Evolutionary conservation across 139 green algal genomes (phyloP).

Genomic region (Micromonas commoda): DNA sequence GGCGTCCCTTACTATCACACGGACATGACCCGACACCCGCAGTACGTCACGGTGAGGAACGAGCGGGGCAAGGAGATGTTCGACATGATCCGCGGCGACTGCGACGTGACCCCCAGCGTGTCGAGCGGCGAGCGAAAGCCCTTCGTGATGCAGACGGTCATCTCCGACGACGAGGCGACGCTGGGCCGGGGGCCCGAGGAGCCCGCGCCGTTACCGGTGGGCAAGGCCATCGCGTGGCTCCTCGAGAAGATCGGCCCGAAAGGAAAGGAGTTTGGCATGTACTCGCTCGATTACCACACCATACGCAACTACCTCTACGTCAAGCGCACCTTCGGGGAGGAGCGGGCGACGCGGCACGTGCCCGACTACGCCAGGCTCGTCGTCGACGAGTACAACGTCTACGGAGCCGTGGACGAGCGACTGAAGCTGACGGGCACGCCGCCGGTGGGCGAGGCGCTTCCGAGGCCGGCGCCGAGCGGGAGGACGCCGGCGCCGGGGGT

Average conservation of each 20-base stretch:
- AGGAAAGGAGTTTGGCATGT: constrained; percentile 92
- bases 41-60: constrained; percentile 90
- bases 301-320: constrained; percentile 89
- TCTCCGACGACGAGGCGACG: constrained; percentile 87
- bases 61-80: constrained; percentile 72
- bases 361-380: constrained; percentile 65
- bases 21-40: constrained; percentile 79
- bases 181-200: constrained; percentile 63
- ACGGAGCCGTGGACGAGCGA: constrained; percentile 33
- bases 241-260: constrained; percentile 70
- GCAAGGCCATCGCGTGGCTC: constrained; percentile 45
- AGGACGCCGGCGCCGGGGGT: not conserved
- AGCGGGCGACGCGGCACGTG: constrained; percentile 53
- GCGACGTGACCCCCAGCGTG: constrained; percentile 15
- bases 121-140: constrained; percentile 26
- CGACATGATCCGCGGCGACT: constrained; percentile 44
- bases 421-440: not conserved
- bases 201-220: constrained; percentile 63
- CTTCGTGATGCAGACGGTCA: constrained; percentile 86
- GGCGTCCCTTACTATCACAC: constrained; percentile 44
- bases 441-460: not conserved
- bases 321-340: constrained; percentile 39
- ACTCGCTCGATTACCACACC: constrained; percentile 95
- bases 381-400: constrained; percentile 65
- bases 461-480: not conserved